These are phyloP conservation scores for Didymella segeticola DNA, from an alignment of 2,329 filamentous ascomycete genomes.

Conservation along the genomic window DNA sequence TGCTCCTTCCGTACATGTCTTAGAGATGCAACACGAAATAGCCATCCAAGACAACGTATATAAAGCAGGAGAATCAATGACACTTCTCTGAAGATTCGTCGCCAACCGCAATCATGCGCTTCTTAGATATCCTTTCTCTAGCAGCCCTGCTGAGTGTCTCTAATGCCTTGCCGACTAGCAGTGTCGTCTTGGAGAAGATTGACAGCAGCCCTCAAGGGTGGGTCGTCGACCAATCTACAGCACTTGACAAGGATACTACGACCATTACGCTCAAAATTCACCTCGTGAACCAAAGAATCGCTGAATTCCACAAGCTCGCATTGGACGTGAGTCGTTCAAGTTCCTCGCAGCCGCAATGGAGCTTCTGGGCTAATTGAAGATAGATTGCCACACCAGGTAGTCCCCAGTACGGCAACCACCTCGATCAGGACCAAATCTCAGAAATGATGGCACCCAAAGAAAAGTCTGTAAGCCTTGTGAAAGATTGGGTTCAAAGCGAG, in stretches of 20 bases:
- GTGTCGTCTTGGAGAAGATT: slow-evolving; percentile 24
- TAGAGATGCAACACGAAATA: background rate
- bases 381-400: slow-evolving; percentile 59
- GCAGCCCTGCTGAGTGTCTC: slow-evolving; percentile 4
- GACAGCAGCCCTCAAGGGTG: slow-evolving; percentile 20
- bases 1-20: background rate
- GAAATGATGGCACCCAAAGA: slow-evolving; percentile 59
- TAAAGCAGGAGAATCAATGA: background rate
- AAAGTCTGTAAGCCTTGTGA: slow-evolving; percentile 57
- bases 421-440: slow-evolving; percentile 56
- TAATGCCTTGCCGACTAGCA: slow-evolving; percentile 23
- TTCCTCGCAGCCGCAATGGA: too few relatives aligned
- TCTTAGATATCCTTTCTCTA: slow-evolving; percentile 3
- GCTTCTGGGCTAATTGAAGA: background rate
- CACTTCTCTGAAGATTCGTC: background rate
- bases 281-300: slow-evolving; percentile 29
- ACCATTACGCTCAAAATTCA: slow-evolving; percentile 27
- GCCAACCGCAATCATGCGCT: background rate
- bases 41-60: background rate
- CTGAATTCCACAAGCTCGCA: slow-evolving; percentile 27
- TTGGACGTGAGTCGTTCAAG: slow-evolving; percentile 31
- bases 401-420: slow-evolving; percentile 59
- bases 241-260: slow-evolving; percentile 23
- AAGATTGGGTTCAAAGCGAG: slow-evolving; percentile 60
- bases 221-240: slow-evolving; percentile 20